Evolutionary conservation across 2,329 filamentous ascomycete species (phyloP), one percentile per base, ranked within the genome.

Genomic region (Beauveria varroae): DNA sequence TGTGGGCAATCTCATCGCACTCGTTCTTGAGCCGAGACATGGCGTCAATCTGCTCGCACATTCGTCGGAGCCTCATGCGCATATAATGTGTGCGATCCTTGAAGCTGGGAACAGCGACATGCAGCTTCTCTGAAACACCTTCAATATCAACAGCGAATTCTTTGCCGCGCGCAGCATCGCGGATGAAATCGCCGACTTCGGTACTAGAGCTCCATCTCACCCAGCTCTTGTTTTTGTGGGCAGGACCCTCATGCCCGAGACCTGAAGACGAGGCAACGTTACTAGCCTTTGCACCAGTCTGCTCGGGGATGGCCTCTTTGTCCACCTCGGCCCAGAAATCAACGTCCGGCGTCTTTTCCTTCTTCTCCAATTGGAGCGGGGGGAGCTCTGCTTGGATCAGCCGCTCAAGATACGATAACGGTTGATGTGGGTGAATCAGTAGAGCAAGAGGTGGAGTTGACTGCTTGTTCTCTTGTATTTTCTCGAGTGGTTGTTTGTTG

Each of bases 161-260:
- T 60, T 90, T 86, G 0, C 90, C 90, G 3, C 90, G 81, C 0
- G 92, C 90, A 0, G 93, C 92, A 70, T 97, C 93, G 9, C 91
- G 86, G 65, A 97, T 95, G 70, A 97, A 97, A 75, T 96, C 93
- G 10, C 93, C 93, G 37, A 97, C 89, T 71, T 97, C 93, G 1
- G 93, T 96, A 34, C 87, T 90, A 47, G 86, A 86, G 50, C 88
- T 92, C 93, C 93, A 97, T 34, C 91, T 86, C 2, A 96, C 90
- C 77, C 93, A 95, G 28, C 71, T 70, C 2, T 72, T 76, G 43
- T 82, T 76, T 5, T 74, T 70, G 4, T 67, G 78, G 62, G 70
- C 71, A 28, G 72, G 77, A 18, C 76, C 81, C 67, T 90, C 85
- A 51, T 82, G 86, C 2, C 89, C 89, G 1, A 87, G 79, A 0